Percentiles rank a stretch among this genome's conserved stretches.
Evolutionary conservation across 192 early-diverging fungal species (phyloP).

Genomic region (Rhizoclosmatium globosum): DNA sequence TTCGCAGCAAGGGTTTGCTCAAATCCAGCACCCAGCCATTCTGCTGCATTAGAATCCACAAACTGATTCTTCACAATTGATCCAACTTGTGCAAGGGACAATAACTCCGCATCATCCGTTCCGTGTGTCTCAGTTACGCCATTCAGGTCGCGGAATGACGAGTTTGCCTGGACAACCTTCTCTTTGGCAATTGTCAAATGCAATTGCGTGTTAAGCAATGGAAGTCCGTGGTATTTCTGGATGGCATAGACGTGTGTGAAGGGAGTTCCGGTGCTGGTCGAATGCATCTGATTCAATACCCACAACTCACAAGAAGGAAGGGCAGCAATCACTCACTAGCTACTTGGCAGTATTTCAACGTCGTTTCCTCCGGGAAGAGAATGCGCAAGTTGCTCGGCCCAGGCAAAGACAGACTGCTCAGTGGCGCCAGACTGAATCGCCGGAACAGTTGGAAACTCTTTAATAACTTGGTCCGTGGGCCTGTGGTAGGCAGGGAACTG

Average conservation of each 20-base stretch:
- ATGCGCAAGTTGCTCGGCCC: background rate
- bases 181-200: slow-evolving; percentile 5
- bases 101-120: background rate
- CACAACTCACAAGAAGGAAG: background rate
- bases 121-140: background rate
- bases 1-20: background rate
- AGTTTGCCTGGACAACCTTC: background rate
- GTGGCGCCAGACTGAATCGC: background rate
- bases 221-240: slow-evolving; percentile 11
- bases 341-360: background rate
- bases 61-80: background rate
- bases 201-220: slow-evolving; percentile 23
- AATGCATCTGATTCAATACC: background rate
- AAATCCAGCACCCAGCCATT: slow-evolving; percentile 18
- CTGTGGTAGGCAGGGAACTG: background rate
- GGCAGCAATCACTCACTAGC: slow-evolving; percentile 4
- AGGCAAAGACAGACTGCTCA: too few relatives aligned
- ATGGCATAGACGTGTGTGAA: slow-evolving; percentile 14
- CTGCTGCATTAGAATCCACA: background rate
- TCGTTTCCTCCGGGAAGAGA: background rate
- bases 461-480: slow-evolving; percentile 5
- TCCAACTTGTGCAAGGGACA: background rate
- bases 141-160: slow-evolving; percentile 8
- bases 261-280: slow-evolving; percentile 1
- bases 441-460: background rate